Base-by-base conservation (phyloP, 805 yeast genomes). In the Tetrapisispora fleetii region DNA sequence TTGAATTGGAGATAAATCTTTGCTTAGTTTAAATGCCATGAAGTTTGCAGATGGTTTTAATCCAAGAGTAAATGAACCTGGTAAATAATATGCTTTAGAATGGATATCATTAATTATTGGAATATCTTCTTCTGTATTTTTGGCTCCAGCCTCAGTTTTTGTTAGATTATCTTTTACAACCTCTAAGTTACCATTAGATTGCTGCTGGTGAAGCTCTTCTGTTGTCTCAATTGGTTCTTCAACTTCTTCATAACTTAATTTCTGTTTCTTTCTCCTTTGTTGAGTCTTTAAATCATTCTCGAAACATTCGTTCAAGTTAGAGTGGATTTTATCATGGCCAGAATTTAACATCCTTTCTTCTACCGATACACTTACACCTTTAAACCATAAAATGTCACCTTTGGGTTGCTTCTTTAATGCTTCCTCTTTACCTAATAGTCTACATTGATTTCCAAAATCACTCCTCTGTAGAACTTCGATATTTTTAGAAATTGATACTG, bases 1-100 rank as follows among this genome's bases (percentile, higher is more conserved):
- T 30, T 41, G 27, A 21, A 14, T 3, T 30, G 44, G 10, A 4
- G 37, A 18, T 28, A 17, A 13, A 30, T 18, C 18, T 32, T 32
- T 41, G 18, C 16, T 27, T 18, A 63, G 46, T 59, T 75, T 78
- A 76, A 76, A 80, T 1, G 87, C 85, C 60, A 88, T 63, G 59
- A 85, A 89, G 58, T 74, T 73, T 2, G 88, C 86, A 46, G 85
- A 77, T 58, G 87, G 95, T 6, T 95, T 46, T 58, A 73, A 47
- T 10, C 65, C 65, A 13, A 54, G 45, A 8, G 59, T 51, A 46
- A 58, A 60, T 9, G 65, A 51, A 28, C 56, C 59, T 24, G 60
- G 59, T 11, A 58, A 43, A 7, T 46, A 35, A 8, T 54, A 53
- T 19, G 46, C 50, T 44, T 57, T 61, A 35, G 45, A 41, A 36